A percentile compares a stretch with the other conserved stretches of the same genome.
These are phyloP conservation scores for Colletotrichum echinochloae DNA, from an alignment of 2,329 filamentous ascomycete species.

Conservation along the genomic window DNA sequence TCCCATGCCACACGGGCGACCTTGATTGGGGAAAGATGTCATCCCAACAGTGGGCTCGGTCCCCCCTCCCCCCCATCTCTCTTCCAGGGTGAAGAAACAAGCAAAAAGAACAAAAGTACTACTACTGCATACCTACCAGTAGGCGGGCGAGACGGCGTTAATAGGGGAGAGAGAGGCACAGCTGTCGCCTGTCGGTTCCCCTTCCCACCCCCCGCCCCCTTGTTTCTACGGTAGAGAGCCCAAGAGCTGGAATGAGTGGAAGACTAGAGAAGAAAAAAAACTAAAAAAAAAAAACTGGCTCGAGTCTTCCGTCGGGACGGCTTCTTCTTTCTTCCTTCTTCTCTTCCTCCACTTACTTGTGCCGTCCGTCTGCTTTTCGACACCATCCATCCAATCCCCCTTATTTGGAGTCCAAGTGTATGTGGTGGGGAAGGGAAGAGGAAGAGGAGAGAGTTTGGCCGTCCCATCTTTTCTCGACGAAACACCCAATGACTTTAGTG, in stretches of 20 bases:
- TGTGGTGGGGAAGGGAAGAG: too few relatives aligned
- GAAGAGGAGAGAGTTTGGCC: background rate
- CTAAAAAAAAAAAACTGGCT: background rate
- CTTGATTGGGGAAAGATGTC: conserved; percentile 24
- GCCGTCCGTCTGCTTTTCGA: background rate
- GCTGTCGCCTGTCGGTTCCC: background rate
- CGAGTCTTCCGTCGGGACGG: conserved; percentile 1
- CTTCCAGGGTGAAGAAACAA: background rate
- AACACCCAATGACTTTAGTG: conserved; percentile 29
- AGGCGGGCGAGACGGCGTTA: background rate
- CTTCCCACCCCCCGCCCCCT: background rate
- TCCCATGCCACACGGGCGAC: background rate
- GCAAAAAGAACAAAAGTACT: background rate
- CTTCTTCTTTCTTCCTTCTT: background rate
- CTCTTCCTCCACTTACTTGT: background rate
- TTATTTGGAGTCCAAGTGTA: conserved; percentile 8
- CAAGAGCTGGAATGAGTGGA: background rate
- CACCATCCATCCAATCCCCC: too few relatives aligned
- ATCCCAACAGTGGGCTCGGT: conserved; percentile 14
- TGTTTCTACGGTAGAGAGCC: background rate
- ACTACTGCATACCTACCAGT: too few relatives aligned
- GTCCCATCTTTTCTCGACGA: conserved; percentile 25
- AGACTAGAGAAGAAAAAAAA: too few relatives aligned
- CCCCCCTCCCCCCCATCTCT: too few relatives aligned
- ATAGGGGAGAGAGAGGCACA: background rate